Evolutionary conservation across 495 filamentous ascomycete genomes (phyloP).

Genomic region (Daldinia concentrica): DNA sequence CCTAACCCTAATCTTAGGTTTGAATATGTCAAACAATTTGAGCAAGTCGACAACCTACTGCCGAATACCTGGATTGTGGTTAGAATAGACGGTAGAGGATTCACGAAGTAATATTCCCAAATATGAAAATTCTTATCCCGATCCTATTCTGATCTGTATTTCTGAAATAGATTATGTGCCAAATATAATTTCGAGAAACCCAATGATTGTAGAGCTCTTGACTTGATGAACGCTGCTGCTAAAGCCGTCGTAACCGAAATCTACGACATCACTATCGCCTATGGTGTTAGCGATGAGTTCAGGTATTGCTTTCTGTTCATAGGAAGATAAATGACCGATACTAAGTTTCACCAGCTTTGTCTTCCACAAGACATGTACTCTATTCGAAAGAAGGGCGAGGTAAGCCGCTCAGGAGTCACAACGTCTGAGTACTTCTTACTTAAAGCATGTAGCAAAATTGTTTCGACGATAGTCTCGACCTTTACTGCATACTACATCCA

Average conservation of each 20-base stretch:
- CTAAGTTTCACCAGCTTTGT: conserved; percentile 71
- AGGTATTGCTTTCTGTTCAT: conserved; percentile 58
- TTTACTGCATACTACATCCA: conserved; percentile 93
- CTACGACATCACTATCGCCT: conserved; percentile 85
- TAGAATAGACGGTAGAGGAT: conserved; percentile 89
- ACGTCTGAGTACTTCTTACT: conserved; percentile 15
- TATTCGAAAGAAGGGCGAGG: conserved; percentile 90
- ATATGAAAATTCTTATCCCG: neutral
- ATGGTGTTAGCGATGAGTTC: conserved; percentile 94
- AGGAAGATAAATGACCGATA: neutral
- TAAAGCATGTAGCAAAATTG: conserved; percentile 73
- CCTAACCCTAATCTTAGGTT: conserved; percentile 60
- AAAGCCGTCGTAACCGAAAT: conserved; percentile 83
- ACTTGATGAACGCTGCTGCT: conserved; percentile 95
- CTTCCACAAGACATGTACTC: conserved; percentile 77
- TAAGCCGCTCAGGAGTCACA: conserved; percentile 54
- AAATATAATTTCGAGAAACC: conserved; percentile 90
- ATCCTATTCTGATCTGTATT: conserved; percentile 16
- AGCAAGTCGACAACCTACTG: conserved; percentile 79
- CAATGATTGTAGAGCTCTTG: conserved; percentile 85
- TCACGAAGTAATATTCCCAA: conserved; percentile 73
- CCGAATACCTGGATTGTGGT: conserved; percentile 95
- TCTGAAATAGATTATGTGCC: conserved; percentile 68
- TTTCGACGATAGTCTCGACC: conserved; percentile 87
- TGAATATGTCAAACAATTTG: conserved; percentile 92